Evolutionary conservation across 768 basidiomycete species (phyloP).

Genomic region (Boletus fagicola): DNA sequence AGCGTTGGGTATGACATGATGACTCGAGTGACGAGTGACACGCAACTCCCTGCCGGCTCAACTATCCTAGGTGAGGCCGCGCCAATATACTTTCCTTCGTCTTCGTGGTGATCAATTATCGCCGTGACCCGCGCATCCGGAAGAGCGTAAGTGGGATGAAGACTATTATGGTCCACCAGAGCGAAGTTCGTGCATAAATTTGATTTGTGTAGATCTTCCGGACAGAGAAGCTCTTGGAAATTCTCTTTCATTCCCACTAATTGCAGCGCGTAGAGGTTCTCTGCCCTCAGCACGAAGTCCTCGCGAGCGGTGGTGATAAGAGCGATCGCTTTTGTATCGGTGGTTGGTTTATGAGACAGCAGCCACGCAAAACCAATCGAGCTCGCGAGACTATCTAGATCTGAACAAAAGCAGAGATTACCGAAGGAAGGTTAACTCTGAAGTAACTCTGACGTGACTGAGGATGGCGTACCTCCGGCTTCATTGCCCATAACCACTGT

Average conservation of each 20-base stretch:
- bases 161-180: conserved; percentile 88
- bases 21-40: conserved; percentile 56
- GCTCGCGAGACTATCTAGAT: conserved; percentile 87
- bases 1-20: conserved; percentile 25
- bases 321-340: conserved; percentile 58
- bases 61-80: conserved; percentile 68
- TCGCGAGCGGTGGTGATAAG: conserved; percentile 65
- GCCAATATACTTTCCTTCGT: conserved; percentile 67
- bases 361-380: conserved; percentile 84
- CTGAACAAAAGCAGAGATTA: conserved; percentile 39
- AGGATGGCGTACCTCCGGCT: conserved; percentile 69
- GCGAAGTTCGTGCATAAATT: conserved; percentile 54
- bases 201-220: conserved; percentile 60
- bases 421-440: not conserved
- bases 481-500: conserved; percentile 93
- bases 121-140: conserved; percentile 58
- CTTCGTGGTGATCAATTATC: conserved; percentile 89
- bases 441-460: not conserved
- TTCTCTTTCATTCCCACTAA: conserved; percentile 53
- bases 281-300: conserved; percentile 78
- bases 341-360: conserved; percentile 36
- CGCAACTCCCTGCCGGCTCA: conserved; percentile 71
- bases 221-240: conserved; percentile 57
- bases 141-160: conserved; percentile 44
- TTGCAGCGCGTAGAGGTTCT: conserved; percentile 77